Conservation (phyloP, 2,329 filamentous ascomycete species). For the Tolypocladium sp. region DNA sequence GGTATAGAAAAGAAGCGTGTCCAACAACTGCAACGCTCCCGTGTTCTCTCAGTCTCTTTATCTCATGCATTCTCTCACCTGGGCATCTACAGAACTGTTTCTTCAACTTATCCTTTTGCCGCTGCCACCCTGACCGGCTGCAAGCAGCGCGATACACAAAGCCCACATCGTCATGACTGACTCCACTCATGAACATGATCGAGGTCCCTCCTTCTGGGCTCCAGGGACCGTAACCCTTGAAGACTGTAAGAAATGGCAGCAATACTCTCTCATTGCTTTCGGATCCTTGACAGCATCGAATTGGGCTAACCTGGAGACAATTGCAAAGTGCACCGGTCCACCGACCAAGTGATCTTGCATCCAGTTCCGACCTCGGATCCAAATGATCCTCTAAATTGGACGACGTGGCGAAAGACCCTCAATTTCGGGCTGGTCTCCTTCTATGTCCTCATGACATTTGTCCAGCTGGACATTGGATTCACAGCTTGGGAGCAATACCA, state of each 20-base stretch:
- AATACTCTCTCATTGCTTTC: too few relatives aligned
- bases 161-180: background rate
- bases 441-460: constrained; percentile 57
- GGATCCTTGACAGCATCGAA: too few relatives aligned
- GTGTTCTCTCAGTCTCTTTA: too few relatives aligned
- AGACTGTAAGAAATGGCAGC: background rate
- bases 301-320: too few relatives aligned
- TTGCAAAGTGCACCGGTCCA: background rate
- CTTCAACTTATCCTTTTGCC: too few relatives aligned
- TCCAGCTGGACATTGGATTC: constrained; percentile 40
- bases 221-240: constrained; percentile 2
- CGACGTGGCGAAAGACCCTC: constrained; percentile 5
- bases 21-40: too few relatives aligned
- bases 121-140: too few relatives aligned
- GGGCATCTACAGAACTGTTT: too few relatives aligned
- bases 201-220: constrained; percentile 1
- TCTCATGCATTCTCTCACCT: too few relatives aligned
- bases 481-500: constrained; percentile 2
- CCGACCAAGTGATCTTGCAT: constrained; percentile 3
- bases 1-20: background rate
- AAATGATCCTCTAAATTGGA: constrained; percentile 6
- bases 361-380: constrained; percentile 4
- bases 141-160: too few relatives aligned
- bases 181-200: background rate
- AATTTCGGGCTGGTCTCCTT: constrained; percentile 44